phyloP scores from a whole-genome alignment of 495 filamentous ascomycete genomes.

The Penicillium manginii region DNA sequence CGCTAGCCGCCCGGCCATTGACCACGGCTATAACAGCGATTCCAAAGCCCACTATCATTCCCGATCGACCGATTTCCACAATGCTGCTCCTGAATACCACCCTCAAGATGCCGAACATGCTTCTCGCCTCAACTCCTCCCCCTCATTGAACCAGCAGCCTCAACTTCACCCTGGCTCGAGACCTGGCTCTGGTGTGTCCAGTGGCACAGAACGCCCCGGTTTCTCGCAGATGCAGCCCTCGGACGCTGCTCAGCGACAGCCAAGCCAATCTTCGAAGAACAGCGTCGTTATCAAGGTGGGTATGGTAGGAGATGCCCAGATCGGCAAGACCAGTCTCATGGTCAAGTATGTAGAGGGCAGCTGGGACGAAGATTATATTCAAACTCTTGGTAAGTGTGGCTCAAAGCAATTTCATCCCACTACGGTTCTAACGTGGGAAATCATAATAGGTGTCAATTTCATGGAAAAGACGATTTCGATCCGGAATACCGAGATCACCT shows the following conservation, averaged over 20 bases:
- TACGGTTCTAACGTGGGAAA: background rate
- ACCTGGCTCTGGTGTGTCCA: constrained; percentile 55
- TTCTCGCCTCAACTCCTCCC: constrained; percentile 40
- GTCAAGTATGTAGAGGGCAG: constrained; percentile 99
- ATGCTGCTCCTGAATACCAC: constrained; percentile 45
- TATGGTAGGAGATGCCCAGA: constrained; percentile 99
- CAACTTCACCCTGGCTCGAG: constrained; percentile 49
- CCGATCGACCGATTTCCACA: constrained; percentile 48
- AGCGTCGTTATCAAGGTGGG: constrained; percentile 99
- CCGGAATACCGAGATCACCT: constrained; percentile 99
- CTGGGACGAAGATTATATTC: constrained; percentile 99
- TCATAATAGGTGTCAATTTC: constrained; percentile 82
- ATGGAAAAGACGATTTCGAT: constrained; percentile 99
- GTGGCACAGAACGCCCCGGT: constrained; percentile 46
- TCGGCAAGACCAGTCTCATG: constrained; percentile 98
- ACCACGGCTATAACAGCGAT: constrained; percentile 50
- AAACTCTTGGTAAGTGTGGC: constrained; percentile 76
- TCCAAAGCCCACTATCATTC: constrained; percentile 49
- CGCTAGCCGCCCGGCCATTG: constrained; percentile 27
- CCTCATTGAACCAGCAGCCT: constrained; percentile 46
- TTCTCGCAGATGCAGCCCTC: constrained; percentile 42
- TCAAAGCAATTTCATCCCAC: background rate
- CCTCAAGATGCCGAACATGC: constrained; percentile 47
- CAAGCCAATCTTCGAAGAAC: constrained; percentile 61
- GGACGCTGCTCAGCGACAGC: constrained; percentile 46